Percentiles rank a stretch among this genome's conserved stretches.
These are phyloP conservation scores for Paramecium sonneborni DNA, from an alignment of 73 alveolate species.

Conservation along the genomic window DNA sequence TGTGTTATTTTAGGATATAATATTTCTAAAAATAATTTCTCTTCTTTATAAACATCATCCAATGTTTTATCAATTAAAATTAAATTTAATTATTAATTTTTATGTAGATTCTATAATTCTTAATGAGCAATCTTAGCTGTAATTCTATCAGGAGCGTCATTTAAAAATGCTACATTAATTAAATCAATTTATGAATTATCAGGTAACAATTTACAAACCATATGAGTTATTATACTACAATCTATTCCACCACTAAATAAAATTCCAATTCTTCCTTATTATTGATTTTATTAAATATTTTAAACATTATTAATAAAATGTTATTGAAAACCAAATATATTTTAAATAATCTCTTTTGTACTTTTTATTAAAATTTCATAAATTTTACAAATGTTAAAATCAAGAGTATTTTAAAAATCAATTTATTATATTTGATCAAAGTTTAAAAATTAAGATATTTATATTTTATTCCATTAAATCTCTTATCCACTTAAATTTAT, in stretches of 20 bases:
- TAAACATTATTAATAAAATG: slow-evolving; percentile 48
- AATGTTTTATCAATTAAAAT: slow-evolving; percentile 81
- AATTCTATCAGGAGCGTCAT: slow-evolving; percentile 68
- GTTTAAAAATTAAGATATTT: not conserved
- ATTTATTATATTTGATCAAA: not conserved
- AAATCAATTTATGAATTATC: slow-evolving; percentile 60
- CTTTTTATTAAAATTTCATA: slow-evolving; percentile 25
- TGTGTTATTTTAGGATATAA: slow-evolving; percentile 90
- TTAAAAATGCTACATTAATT: slow-evolving; percentile 53
- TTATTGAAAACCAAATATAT: slow-evolving; percentile 55
- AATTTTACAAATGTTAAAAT: not conserved
- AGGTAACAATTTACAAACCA: slow-evolving; percentile 73
- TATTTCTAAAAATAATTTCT: slow-evolving; percentile 70
- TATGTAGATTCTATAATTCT: slow-evolving; percentile 62
- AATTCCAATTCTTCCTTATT: slow-evolving; percentile 73
- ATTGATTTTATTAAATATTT: slow-evolving; percentile 62
- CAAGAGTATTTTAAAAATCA: not conserved
- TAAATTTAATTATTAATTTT: slow-evolving; percentile 75
- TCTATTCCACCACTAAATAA: slow-evolving; percentile 96
- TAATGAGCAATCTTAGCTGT: slow-evolving; percentile 45
- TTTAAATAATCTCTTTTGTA: slow-evolving; percentile 32
- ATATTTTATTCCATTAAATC: not conserved
- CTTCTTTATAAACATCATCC: slow-evolving; percentile 73
- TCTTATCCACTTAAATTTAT: slow-evolving; percentile 67
- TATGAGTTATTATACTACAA: slow-evolving; percentile 84